Evolutionary conservation across 805 yeast genomes (phyloP), one percentile per base, ranked within the genome.

Genomic region (Clavispora santaluciae): DNA sequence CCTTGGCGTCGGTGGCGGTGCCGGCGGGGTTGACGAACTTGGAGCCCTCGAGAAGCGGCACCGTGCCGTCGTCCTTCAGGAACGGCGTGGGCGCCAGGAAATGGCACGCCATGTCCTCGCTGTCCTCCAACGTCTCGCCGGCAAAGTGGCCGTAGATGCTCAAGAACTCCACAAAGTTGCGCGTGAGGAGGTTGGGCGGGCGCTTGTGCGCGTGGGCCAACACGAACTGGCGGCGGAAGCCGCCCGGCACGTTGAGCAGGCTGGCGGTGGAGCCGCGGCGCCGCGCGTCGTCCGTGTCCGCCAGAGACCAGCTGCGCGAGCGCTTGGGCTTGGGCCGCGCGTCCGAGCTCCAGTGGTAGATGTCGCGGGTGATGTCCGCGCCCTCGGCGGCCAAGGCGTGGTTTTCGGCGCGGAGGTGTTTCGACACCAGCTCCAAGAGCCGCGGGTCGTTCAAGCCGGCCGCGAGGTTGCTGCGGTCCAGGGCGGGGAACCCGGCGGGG

Each of bases 101-200:
- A 44, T 71, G 76, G 46, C 80, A 76, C 1, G 77, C 76, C 56
- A 64, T 68, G 54, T 80, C 89, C 16, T 64, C 68, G 40, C 76
- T 81, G 54, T 79, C 84, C 52, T 83, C 91, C 40, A 85, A 71
- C 29, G 81, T 78, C 60, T 85, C 93, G 56, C 95, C 95, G 2
- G 93, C 93, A 62, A 86, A 86, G 65, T 86, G 91, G 6, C 95
- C 95, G 60, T 86, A 86, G 6, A 86, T 72, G 47, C 85, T 80
- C 35, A 86, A 65, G 54, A 86, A 86, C 58, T 86, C 93, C 50
- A 85, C 68, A 48, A 86, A 86, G 59, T 85, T 86, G 43, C 78
- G 73, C 1, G 95, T 80, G 29, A 84, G 59, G 42, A 80, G 71
- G 8, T 79, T 68, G 11, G 68, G 79, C 33, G 34, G 33, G 23